Evolutionary conservation across 2,329 filamentous ascomycete species (phyloP), one percentile per base, ranked within the genome.

Genomic region (Aspergillus nomiae): DNA sequence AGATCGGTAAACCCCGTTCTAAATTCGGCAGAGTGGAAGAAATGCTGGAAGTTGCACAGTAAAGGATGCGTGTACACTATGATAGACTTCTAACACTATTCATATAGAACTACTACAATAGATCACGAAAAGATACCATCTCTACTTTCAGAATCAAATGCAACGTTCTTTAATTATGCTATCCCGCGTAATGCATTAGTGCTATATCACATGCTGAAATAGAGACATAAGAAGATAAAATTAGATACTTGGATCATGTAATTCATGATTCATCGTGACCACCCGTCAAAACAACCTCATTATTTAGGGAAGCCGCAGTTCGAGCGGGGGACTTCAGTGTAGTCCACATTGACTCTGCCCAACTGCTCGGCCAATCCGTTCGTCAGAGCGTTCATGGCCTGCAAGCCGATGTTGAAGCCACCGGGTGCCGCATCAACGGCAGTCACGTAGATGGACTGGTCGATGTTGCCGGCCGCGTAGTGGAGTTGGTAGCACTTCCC

Each of bases 1-100:
- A 75, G 54, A 83, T 80, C 58, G 94, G 93, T 0, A 98, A 97
- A 77, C 85, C 88, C 70, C 86, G 95, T 67, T 92, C 94, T 77
- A 90, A 90, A 75, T 84, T 88, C 69, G 78, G 75, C 9, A 81
- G 79, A 61, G 82, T 87, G 0, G 76, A 79, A 51, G 86, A 88
- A 63, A 89, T 90, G 87, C 69, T 89, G 55, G 72, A 78, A 26
- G 80, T 83, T 21, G 56, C 75, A 58, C 66, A 63, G 55, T 74
- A 38, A 38, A 26, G 28, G 28, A n/a, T 8, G 48, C 28, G 4
- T 34, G 48, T 51, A 30, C 28, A 24, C 9, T 11, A 38, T 12
- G 10, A 55, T 55, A 55, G n/a, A 55, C 32, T 11, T 10, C 21
- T 26, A 38, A 55, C 30, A 55, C 48, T 24, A 5, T 41, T 34